Conservation (phyloP, 495 filamentous ascomycete species). For the Lophium mytilinum region DNA sequence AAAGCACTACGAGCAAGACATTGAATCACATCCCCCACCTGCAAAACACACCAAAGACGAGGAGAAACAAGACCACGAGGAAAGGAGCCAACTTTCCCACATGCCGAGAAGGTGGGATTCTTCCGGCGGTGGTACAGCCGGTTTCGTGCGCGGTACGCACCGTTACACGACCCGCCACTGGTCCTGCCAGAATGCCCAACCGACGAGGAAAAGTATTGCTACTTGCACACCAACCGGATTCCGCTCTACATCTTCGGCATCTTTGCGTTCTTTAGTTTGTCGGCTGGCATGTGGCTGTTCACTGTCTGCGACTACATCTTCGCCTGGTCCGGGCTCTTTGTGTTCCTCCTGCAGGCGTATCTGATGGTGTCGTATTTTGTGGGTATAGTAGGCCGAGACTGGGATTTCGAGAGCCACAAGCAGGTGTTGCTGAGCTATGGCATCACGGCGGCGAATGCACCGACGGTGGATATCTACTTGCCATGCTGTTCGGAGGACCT, state of each 20-base stretch:
- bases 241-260: conserved; percentile 18
- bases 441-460: conserved; percentile 11
- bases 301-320: conserved; percentile 13
- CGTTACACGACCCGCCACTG: conserved; percentile 1
- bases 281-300: conserved; percentile 27
- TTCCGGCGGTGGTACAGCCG: background rate
- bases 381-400: conserved; percentile 22
- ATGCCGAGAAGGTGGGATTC: background rate
- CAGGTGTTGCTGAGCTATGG: conserved; percentile 12
- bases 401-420: conserved; percentile 22
- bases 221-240: conserved; percentile 23
- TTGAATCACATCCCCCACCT: background rate
- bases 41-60: background rate
- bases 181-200: conserved; percentile 22
- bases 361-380: conserved; percentile 26
- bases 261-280: conserved; percentile 25
- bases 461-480: conserved; percentile 29
- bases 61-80: background rate
- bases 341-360: conserved; percentile 23
- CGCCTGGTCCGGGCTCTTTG: conserved; percentile 23
- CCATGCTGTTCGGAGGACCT: conserved; percentile 29
- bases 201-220: conserved; percentile 27
- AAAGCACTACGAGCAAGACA: background rate
- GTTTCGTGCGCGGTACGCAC: background rate
- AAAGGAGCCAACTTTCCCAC: background rate